These are phyloP conservation scores for Phytophthora sp. DNA, from an alignment of 352 stramenopile species.

Conservation along the genomic window DNA sequence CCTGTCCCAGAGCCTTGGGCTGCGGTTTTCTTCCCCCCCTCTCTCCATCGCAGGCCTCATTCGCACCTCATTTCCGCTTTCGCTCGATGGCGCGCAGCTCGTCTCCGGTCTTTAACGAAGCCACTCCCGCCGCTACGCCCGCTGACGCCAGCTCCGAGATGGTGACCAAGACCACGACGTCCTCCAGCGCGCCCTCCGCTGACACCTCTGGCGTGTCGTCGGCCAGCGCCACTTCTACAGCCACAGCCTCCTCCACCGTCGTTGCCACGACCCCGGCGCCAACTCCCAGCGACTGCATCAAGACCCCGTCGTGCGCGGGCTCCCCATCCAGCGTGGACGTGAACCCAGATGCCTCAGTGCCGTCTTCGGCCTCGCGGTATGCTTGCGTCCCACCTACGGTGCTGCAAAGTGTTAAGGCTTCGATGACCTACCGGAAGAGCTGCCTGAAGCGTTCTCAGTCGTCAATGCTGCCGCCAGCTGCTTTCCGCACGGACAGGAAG, in stretches of 20 bases:
- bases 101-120: constrained; percentile 69
- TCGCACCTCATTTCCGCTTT: constrained; percentile 46
- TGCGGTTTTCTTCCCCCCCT: constrained; percentile 44
- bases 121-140: constrained; percentile 35
- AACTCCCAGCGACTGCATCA: constrained; percentile 37
- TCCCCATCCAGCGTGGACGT: constrained; percentile 33
- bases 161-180: constrained; percentile 45
- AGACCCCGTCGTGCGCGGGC: constrained; percentile 6
- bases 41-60: constrained; percentile 25
- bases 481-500: constrained; percentile 10
- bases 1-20: constrained; percentile 35
- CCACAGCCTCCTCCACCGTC: constrained; percentile 36
- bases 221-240: constrained; percentile 35
- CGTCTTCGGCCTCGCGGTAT: constrained; percentile 31
- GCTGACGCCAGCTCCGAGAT: constrained; percentile 34
- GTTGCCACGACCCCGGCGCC: constrained; percentile 24
- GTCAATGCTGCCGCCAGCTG: constrained; percentile 42
- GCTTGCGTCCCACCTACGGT: constrained; percentile 47
- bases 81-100: constrained; percentile 63
- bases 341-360: constrained; percentile 4
- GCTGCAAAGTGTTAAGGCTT: constrained; percentile 59
- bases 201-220: constrained; percentile 37
- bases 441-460: constrained; percentile 77
- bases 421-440: constrained; percentile 66
- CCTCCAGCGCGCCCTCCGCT: constrained; percentile 31